Evolutionary conservation across 768 basidiomycete species (phyloP).

Genomic region (Plicaturopsis crispa): DNA sequence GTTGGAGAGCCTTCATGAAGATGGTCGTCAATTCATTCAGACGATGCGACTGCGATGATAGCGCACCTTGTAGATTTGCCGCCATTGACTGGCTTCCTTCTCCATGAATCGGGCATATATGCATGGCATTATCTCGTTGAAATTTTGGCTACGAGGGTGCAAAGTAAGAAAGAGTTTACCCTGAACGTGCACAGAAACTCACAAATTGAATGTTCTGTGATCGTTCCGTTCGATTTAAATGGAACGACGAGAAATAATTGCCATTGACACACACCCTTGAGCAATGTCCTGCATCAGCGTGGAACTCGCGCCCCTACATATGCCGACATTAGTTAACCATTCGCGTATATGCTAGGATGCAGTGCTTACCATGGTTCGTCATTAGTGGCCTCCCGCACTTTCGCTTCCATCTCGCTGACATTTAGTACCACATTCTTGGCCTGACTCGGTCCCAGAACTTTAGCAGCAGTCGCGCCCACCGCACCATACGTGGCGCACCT

Average conservation of each 20-base stretch:
- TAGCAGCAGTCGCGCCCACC: conserved; percentile 6
- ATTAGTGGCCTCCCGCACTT: conserved; percentile 94
- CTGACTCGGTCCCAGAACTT: conserved; percentile 26
- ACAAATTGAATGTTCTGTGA: conserved; percentile 97
- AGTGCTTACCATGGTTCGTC: conserved; percentile 93
- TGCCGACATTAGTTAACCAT: conserved; percentile 4
- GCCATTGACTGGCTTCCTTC: conserved; percentile 97
- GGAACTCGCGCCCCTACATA: conserved; percentile 87
- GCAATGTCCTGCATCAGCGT: conserved; percentile 99
- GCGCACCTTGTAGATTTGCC: conserved; percentile 94
- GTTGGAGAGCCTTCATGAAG: conserved; percentile 65
- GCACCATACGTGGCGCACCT: conserved; percentile 37
- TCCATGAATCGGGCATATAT: conserved; percentile 96
- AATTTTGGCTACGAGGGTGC: conserved; percentile 65
- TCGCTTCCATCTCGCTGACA: conserved; percentile 94
- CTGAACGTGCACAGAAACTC: conserved; percentile 21
- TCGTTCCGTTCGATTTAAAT: conserved; percentile 9
- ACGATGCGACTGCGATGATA: not conserved
- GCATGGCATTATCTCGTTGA: conserved; percentile 98
- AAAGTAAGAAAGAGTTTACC: conserved; percentile 3
- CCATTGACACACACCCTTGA: conserved; percentile 63
- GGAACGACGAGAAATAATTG: conserved; percentile 1
- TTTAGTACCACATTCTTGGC: conserved; percentile 97
- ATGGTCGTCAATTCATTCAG: not conserved
- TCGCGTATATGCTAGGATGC: not conserved